Evolutionary conservation across 140 eudicot species (phyloP), one percentile per base, ranked within the genome.

Genomic region (Stevia rebaudiana): DNA sequence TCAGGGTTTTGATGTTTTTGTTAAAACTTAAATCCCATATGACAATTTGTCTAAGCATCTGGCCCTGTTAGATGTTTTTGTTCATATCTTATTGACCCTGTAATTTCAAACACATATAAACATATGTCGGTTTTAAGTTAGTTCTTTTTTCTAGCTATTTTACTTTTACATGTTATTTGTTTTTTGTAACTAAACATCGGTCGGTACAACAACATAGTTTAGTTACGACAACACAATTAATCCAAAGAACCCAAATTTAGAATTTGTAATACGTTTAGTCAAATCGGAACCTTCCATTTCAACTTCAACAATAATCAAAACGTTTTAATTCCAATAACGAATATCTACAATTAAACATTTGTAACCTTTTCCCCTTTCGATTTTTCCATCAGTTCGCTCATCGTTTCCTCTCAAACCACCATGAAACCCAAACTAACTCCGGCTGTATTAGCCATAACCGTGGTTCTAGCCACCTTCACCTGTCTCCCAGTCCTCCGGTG

Each of bases 351-450:
- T 19, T 18, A 56, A 30, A 28, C 44, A 65, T 10, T 15, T 52
- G 30, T 15, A 8, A 13, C 4, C n/a, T 49, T 19, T 17, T 16
- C n/a, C 36, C 60, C 13, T 18, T 28, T 18, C 48, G 12, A 6
- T 21, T 10, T 37, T 36, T 22, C 23, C 21, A 24, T 60, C 40
- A 0, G 11, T 16, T 54, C n/a, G 16, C 41, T 23, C 47, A 13
- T 46, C 59, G 5, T 40, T 11, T 47, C 30, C 50, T 16, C 70
- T 67, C 71, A 8, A 35, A 60, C 48, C 16, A 49, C 69, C 19
- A 81, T 81, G 86, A 53, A 69, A 44, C 44, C 69, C 35, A 37
- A 10, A 65, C 49, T 37, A 11, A 23, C 7, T 49, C 24, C 69
- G 0, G 3, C 54, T 63, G 43, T 64, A 68, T 54, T 78, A 33